Conservation (phyloP, 78 protist genomes). For the Pigoraptor vietnamica region DNA sequence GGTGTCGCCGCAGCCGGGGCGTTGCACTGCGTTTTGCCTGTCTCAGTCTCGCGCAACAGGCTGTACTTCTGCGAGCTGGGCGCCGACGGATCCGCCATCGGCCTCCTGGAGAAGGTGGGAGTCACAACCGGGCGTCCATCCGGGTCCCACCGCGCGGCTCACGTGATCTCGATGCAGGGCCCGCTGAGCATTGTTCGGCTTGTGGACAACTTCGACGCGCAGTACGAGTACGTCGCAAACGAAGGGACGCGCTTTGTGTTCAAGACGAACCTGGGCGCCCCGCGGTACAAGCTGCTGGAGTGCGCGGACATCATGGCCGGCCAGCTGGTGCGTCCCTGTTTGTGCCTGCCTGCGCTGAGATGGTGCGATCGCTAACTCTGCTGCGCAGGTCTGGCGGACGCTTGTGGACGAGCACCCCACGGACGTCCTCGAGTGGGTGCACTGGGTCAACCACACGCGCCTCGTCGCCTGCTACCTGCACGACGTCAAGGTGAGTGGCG, state of each 20-base stretch:
- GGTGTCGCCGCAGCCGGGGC: background rate
- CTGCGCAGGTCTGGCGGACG: background rate
- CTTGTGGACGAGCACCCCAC: background rate
- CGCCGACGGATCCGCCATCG: background rate
- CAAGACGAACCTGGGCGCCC: slow-evolving; percentile 67
- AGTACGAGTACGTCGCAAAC: slow-evolving; percentile 68
- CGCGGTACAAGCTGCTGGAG: slow-evolving; percentile 42
- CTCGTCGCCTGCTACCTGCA: slow-evolving; percentile 39
- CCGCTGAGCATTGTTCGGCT: background rate
- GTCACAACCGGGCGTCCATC: too few relatives aligned
- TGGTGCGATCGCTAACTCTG: background rate
- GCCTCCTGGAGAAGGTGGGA: background rate
- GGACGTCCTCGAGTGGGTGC: slow-evolving; percentile 36
- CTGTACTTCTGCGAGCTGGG: background rate
- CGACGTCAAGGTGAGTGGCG: slow-evolving; percentile 56
- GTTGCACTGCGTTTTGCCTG: background rate
- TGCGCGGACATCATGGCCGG: background rate
- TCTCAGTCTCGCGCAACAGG: too few relatives aligned
- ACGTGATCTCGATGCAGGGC: background rate
- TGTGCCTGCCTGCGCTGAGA: background rate
- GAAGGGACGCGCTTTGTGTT: slow-evolving; percentile 51
- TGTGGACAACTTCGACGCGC: slow-evolving; percentile 46
- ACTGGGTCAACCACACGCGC: background rate
- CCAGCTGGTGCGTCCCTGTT: background rate
- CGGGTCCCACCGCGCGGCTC: too few relatives aligned